Evolutionary conservation across 148 eudicot genomes (phyloP), one percentile per base, ranked within the genome.

Genomic region (Vaccinium myrtillus): DNA sequence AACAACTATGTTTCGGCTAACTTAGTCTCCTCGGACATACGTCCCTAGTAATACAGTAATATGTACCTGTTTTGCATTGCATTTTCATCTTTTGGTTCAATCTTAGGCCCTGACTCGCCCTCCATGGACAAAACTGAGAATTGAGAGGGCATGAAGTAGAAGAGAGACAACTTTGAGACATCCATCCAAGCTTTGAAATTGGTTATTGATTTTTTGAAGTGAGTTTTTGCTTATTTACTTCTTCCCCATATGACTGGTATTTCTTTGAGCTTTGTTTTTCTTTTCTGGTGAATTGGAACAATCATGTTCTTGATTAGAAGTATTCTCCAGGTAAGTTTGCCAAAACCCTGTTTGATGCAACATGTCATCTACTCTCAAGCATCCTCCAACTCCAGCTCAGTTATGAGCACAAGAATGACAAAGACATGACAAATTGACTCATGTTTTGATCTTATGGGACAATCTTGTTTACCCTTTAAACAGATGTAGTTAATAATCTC

Each of bases 261-360:
- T 23, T 36, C 39, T 36, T 36, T 36, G 39, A 36, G 39, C 3
- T 2, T 25, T 3, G 0, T 65, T 25, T 4, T 11, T 0, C 12
- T 69, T 27, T 69, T 69, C 16, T 11, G 5, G 39, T 69, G 74
- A 69, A 25, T 25, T 69, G 36, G 74, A 69, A 25, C 74, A 25
- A 27, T n/a, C 80, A 77, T 51, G 79, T 77, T 13, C 27, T 25
- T 48, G 58, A 11, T 30, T 21, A 7, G 32, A 2, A 2, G 32
- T 50, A 50, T 77, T 77, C 36, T n/a, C 39, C 11, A 49, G 4
- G 65, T n/a, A 78, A 54, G 21, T 36, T 27, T 30, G 81, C 81
- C 46, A 78, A 78, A 78, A 32, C 61, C 8, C 53, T 75, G 30
- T 43, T 53, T 54, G 81, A 55, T 78, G 81, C 55, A 55, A 78